Evolutionary conservation across 2,329 filamentous ascomycete species (phyloP), one percentile per base, ranked within the genome.

Genomic region (Cercospora zeae-maydis): DNA sequence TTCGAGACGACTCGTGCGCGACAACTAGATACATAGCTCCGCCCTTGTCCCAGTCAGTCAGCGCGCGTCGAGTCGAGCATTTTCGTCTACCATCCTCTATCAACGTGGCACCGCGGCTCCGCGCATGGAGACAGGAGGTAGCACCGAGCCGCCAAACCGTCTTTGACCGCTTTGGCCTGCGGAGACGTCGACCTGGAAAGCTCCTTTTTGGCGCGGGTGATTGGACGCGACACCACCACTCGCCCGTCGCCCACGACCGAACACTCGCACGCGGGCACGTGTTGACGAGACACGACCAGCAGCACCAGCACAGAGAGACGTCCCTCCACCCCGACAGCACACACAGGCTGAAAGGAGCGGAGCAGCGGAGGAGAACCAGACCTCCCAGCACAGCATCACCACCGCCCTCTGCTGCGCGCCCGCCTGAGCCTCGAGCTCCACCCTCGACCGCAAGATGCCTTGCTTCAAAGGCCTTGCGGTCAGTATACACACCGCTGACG

Each of bases 401-500:
- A 33, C 49, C 49, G 49, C 49, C 33, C 34, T 33, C 33, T 30
- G 31, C 11, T 24, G 27, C 51, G 21, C 59, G n/a, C 21, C 60
- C 55, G 55, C 61, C 27, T 45, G 36, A 16, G 59, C 39, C 60
- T 49, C 31, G 58, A 42, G 49, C 45, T 52, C 60, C 59, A 57
- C 39, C 31, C 52, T 13, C 58, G 70, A 70, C 71, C 71, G 69
- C 70, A 75, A 68, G 70, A 90, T 90, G 95, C 95, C 95, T 82
- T 98, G 93, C 86, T 99, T 98, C 83, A 96, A 98, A 83, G 95
- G 95, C 79, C 92, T 99, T 80, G 93, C 95, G 73, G 93, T 98
- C 76, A 96, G 91, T 84, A 96, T 98, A 77, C 95, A 99, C 81
- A 87, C 86, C 49, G 85, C 92, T 70, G 83, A 85, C 70, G 86